Percentiles rank a stretch among this genome's conserved stretches.
Conservation (phyloP, 176 grass and related monocot species). For the Zizania latifolia region DNA sequence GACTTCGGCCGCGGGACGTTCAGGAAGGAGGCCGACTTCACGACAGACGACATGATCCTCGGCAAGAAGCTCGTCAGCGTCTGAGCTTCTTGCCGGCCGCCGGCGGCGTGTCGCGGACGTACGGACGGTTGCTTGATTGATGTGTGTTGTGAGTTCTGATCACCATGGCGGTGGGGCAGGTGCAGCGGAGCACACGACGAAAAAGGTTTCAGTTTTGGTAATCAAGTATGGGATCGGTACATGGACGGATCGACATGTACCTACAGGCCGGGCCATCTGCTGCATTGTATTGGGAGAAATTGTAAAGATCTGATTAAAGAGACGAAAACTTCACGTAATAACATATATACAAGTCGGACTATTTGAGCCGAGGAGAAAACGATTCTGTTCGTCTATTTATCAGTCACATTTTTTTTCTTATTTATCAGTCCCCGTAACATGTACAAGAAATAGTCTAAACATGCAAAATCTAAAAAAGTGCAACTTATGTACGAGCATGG, state of each 20-base stretch:
- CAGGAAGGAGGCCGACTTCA: conserved; percentile 77
- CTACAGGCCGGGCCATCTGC: background rate
- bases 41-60: conserved; percentile 92
- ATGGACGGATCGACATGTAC: background rate
- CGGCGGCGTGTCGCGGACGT: background rate
- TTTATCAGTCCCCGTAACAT: no score
- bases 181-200: background rate
- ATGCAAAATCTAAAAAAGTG: no score
- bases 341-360: background rate
- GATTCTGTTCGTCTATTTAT: no score
- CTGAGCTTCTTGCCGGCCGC: background rate
- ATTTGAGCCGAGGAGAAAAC: no score
- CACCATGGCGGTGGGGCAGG: background rate
- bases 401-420: no score
- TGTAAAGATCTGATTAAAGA: background rate
- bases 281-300: background rate
- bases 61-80: conserved; percentile 61
- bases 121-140: background rate
- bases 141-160: background rate
- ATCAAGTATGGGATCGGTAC: background rate
- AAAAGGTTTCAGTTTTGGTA: background rate
- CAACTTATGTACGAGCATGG: no score
- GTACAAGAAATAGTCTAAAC: no score
- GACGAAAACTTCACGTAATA: background rate
- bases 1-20: conserved; percentile 80